phyloP scores from a whole-genome alignment of 345 rosid species.

The Eucalyptus cloeziana region DNA sequence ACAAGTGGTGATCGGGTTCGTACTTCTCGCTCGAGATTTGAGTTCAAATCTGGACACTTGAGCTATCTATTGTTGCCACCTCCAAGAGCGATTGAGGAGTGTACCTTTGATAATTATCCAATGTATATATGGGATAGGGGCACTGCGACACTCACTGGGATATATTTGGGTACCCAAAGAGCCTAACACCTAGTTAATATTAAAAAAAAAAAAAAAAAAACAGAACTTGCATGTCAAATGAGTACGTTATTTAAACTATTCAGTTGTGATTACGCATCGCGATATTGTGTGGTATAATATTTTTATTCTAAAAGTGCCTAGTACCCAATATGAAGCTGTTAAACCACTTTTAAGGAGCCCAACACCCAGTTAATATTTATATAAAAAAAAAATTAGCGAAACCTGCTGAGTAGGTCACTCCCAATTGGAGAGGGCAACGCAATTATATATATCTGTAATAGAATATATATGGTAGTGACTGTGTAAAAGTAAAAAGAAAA shows the following conservation, averaged over 20 bases:
- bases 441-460: no score
- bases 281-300: not conserved
- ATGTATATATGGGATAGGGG: not conserved
- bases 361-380: no score
- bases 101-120: not conserved
- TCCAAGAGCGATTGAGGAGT: not conserved
- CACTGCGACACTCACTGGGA: not conserved
- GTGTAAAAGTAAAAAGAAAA: no score
- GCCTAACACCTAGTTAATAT: not conserved
- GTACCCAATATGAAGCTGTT: not conserved
- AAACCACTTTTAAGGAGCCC: not conserved
- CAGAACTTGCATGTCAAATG: not conserved
- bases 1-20: not conserved
- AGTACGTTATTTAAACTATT: not conserved
- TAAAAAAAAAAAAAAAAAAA: not conserved
- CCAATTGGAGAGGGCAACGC: no score
- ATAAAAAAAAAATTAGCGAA: no score
- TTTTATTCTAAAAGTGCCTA: not conserved
- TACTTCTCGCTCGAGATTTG: not conserved
- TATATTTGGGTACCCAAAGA: not conserved
- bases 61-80: not conserved
- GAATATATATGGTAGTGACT: no score
- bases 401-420: no score
- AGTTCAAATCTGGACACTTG: not conserved
- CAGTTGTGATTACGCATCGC: accelerated